Conservation (phyloP, 805 yeast genomes). For the Candida ascalaphidarum region DNA sequence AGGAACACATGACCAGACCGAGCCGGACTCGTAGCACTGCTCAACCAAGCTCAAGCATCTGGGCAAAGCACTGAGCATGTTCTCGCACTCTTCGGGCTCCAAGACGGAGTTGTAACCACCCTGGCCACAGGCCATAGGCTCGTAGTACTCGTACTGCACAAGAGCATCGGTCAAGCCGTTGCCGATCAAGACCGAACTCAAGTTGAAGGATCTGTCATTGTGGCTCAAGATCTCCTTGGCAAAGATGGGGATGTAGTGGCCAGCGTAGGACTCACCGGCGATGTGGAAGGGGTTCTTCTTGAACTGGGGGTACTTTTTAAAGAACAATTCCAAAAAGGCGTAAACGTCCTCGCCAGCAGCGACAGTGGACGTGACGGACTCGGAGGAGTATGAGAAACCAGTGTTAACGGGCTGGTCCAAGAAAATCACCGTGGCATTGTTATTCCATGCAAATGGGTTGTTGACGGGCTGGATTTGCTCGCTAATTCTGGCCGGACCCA, state of each 20-base stretch:
- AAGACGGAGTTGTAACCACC: constrained; percentile 79
- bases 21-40: constrained; percentile 66
- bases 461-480: constrained; percentile 57
- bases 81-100: constrained; percentile 57
- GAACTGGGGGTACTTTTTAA: constrained; percentile 73
- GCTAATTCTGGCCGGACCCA: constrained; percentile 79
- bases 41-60: constrained; percentile 72
- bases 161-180: constrained; percentile 86
- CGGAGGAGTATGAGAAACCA: constrained; percentile 78
- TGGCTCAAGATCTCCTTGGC: constrained; percentile 73
- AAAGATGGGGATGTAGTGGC: constrained; percentile 88
- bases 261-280: constrained; percentile 92
- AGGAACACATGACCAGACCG: constrained; percentile 82
- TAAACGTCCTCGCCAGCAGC: constrained; percentile 86
- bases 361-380: constrained; percentile 56
- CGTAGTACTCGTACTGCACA: constrained; percentile 65
- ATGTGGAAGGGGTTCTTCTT: constrained; percentile 56
- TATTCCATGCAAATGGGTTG: constrained; percentile 88
- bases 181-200: constrained; percentile 80
- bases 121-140: constrained; percentile 77
- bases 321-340: constrained; percentile 76
- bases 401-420: constrained; percentile 93
- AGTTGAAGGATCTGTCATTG: constrained; percentile 43
- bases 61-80: constrained; percentile 53
- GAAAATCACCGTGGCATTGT: constrained; percentile 82